Base-by-base conservation (phyloP, 345 rosid genomes). In the Populus deltoides region DNA sequence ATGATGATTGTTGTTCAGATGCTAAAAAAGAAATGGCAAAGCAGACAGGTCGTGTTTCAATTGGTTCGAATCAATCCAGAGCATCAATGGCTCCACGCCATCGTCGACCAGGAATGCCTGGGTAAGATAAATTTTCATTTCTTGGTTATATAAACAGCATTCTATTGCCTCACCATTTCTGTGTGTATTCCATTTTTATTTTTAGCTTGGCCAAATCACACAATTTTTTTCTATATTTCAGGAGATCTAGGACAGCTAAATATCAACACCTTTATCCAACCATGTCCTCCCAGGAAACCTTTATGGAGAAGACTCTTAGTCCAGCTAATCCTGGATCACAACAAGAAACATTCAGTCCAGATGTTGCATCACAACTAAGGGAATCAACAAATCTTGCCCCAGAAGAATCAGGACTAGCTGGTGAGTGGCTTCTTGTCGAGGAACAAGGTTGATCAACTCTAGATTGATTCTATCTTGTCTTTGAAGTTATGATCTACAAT, bases 21-120 rank as follows among this genome's bases (percentile, higher is more conserved):
- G 93, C 96, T 45, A 86, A 77, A 76, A 86, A 81, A 74, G 99
- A 95, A 82, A 84, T 92, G 83, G 83, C 89, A 78, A 95, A 83
- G 81, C 97, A 88, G 86, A 89, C 87, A 17, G 97, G 96, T 24
- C 53, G 39, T 61, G 49, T 65, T 79, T 82, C 71, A 24, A 53
- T 61, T 62, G 91, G 86, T 66, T 78, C 75, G 51, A 77, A 84
- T 85, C 87, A 85, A 74, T 57, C 82, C 53, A 79, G 66, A 61
- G 77, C 66, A n/a, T 66, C 87, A 66, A 68, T 73, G 74, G 82
- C 76, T 51, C 68, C 78, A 70, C 88, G 90, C 67, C 88, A 88
- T 47, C 90, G 90, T 72, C 88, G 98, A 51, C 92, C 90, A 8
- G 99, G 92, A 75, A 43, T 89, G 71, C 86, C 78, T 66, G 87